Evolutionary conservation across 2,329 filamentous ascomycete genomes (phyloP).

Genomic region (Fusarium sp.): DNA sequence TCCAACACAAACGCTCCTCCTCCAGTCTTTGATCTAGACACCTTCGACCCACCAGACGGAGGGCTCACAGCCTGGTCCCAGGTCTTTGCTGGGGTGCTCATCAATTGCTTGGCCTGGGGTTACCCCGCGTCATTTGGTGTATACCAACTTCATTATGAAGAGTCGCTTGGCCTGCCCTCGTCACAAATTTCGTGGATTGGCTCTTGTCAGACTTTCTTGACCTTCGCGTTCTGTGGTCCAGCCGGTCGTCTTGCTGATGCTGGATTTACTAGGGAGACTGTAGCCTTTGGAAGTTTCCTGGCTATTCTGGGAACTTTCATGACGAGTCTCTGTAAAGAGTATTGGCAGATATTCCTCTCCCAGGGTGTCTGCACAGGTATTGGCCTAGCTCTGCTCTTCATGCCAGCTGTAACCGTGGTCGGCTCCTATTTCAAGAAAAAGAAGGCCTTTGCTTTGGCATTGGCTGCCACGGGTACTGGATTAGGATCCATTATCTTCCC

Average conservation of each 20-base stretch:
- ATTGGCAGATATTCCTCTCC: constrained; percentile 67
- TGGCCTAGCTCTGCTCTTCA: constrained; percentile 69
- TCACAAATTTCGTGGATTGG: constrained; percentile 62
- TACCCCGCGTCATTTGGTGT: constrained; percentile 64
- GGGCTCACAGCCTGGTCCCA: constrained; percentile 64
- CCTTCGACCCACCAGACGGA: constrained; percentile 58
- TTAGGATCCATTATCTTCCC: constrained; percentile 70
- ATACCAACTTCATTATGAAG: constrained; percentile 66
- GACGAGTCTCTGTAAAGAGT: constrained; percentile 59
- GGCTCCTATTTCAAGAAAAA: constrained; percentile 72
- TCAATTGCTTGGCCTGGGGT: constrained; percentile 66
- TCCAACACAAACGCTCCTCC: constrained; percentile 47
- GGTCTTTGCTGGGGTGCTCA: constrained; percentile 61
- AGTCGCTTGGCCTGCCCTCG: constrained; percentile 52
- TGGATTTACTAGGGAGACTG: constrained; percentile 60
- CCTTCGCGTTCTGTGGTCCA: constrained; percentile 62
- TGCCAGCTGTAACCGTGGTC: constrained; percentile 70
- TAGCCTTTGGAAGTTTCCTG: constrained; percentile 57
- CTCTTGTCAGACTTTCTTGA: constrained; percentile 64
- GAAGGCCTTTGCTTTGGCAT: constrained; percentile 69
- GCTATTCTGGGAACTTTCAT: constrained; percentile 63
- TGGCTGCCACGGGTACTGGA: constrained; percentile 71
- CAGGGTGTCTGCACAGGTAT: constrained; percentile 67
- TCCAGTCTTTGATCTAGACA: constrained; percentile 34
- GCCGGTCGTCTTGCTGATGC: constrained; percentile 65